Conservation (phyloP, 1,284 basidiomycete species). For the Austroboletus niveus region DNA sequence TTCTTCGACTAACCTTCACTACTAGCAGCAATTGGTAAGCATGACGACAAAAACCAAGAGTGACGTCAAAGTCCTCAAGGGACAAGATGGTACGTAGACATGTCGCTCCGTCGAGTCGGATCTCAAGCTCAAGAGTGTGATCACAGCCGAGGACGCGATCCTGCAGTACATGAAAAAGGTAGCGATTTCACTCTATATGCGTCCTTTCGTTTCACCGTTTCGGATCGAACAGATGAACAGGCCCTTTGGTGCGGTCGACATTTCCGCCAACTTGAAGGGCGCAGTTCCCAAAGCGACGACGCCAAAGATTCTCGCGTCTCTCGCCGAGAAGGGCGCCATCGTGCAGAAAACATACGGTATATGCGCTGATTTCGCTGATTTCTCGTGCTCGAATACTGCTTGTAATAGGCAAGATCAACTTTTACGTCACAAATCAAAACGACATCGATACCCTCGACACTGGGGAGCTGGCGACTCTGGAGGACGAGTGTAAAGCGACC, state of each 20-base stretch:
- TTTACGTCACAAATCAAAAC: constrained; percentile 77
- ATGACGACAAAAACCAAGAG: constrained; percentile 49
- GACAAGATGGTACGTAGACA: constrained; percentile 55
- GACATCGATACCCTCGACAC: constrained; percentile 59
- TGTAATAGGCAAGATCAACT: constrained; percentile 71
- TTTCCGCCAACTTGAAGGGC: constrained; percentile 84
- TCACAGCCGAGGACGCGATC: constrained; percentile 65
- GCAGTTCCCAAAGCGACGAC: constrained; percentile 77
- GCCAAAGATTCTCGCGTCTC: constrained; percentile 75
- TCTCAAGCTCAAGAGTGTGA: background rate
- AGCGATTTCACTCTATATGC: constrained; percentile 2
- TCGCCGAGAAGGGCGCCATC: constrained; percentile 76
- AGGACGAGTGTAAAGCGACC: constrained; percentile 51
- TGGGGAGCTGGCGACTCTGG: constrained; percentile 55
- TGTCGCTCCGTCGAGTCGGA: background rate
- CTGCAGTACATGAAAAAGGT: constrained; percentile 74
- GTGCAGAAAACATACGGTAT: constrained; percentile 78
- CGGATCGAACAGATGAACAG: constrained; percentile 60
- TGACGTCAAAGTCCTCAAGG: constrained; percentile 59
- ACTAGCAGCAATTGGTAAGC: background rate
- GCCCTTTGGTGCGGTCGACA: constrained; percentile 79
- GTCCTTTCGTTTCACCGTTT: background rate
- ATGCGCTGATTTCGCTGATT: background rate
- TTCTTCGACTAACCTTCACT: no score
- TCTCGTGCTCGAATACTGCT: constrained; percentile 1